phyloP scores from a whole-genome alignment of 305 asterid genomes.

The Solanum hybrid region DNA sequence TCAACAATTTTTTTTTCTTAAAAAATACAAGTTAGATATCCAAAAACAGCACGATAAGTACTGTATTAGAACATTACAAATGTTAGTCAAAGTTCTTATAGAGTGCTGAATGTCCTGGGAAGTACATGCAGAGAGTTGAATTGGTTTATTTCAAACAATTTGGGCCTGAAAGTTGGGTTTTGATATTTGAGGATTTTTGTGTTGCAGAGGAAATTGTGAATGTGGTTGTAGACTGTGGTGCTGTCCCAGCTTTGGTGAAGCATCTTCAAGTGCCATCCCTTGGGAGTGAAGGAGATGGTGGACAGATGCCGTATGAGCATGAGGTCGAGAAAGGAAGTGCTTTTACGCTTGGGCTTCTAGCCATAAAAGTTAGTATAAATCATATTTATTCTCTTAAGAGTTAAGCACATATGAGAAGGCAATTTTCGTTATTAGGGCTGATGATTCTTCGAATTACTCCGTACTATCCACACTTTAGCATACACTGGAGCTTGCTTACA shows the following conservation, averaged over 20 bases:
- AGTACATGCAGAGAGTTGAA: neutral
- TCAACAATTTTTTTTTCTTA: neutral
- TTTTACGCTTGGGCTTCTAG: conserved; percentile 92
- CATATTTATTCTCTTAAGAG: neutral
- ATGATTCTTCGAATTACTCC: neutral
- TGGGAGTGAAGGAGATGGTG: conserved; percentile 40
- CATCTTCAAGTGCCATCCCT: conserved; percentile 56
- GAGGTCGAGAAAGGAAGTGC: conserved; percentile 99
- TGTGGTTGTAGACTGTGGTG: conserved; percentile 78
- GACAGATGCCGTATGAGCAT: conserved; percentile 49
- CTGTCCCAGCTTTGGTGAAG: conserved; percentile 76
- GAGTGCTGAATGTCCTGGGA: neutral
- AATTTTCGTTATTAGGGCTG: neutral
- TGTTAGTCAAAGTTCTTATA: neutral
- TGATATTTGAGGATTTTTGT: conserved; percentile 28
- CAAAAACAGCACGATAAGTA: neutral
- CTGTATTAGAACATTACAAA: neutral
- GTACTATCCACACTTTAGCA: neutral
- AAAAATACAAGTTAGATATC: neutral
- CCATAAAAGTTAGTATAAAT: conserved; percentile 59
- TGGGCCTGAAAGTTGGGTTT: conserved; percentile 6
- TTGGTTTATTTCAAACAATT: neutral
- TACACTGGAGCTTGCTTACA: neutral
- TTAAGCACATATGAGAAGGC: neutral
- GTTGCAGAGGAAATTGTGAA: conserved; percentile 85